A percentile compares a stretch with the other conserved stretches of the same genome.
phyloP scores from a whole-genome alignment of 2,329 filamentous ascomycete species.

The Mycocentrospora acerina region DNA sequence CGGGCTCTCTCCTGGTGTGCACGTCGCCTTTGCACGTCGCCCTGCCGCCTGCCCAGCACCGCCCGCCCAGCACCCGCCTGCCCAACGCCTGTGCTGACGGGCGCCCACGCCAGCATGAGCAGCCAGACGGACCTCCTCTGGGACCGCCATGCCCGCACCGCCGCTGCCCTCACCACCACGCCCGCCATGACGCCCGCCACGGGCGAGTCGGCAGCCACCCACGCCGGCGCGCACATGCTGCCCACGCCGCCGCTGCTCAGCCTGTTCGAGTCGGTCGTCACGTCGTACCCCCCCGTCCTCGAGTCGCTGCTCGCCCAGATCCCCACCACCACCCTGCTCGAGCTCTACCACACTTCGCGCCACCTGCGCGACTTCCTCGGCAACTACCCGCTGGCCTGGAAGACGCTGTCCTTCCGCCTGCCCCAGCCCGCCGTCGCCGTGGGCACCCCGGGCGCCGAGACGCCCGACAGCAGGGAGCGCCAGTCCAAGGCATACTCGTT shows the following conservation, averaged over 20 bases:
- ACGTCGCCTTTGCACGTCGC: constrained; percentile 31
- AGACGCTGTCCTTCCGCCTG: constrained; percentile 60
- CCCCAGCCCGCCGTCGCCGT: constrained; percentile 42
- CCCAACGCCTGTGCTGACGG: constrained; percentile 30
- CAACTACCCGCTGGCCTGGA: constrained; percentile 62
- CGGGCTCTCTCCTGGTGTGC: constrained; percentile 22
- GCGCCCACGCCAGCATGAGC: constrained; percentile 31
- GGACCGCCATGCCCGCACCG: constrained; percentile 12
- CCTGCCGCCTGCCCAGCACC: constrained; percentile 19
- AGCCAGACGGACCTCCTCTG: constrained; percentile 22
- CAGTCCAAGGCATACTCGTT: constrained; percentile 61
- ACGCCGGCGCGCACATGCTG: constrained; percentile 4
- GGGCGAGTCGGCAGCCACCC: constrained; percentile 1
- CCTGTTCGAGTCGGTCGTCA: constrained; percentile 57
- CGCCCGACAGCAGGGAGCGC: constrained; percentile 44
- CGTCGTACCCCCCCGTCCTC: constrained; percentile 58
- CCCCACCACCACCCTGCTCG: constrained; percentile 57
- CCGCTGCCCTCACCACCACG: constrained; percentile 4
- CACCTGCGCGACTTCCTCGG: constrained; percentile 57
- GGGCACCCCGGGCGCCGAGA: constrained; percentile 43
- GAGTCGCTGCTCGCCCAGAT: constrained; percentile 61
- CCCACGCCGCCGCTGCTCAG: constrained; percentile 25
- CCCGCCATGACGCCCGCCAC: constrained; percentile 4
- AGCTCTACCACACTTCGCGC: constrained; percentile 60
- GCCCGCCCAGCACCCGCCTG: too few species aligned